These are phyloP conservation scores for Escovopsis sp. DNA, from an alignment of 2,329 filamentous ascomycete genomes.

Conservation along the genomic window DNA sequence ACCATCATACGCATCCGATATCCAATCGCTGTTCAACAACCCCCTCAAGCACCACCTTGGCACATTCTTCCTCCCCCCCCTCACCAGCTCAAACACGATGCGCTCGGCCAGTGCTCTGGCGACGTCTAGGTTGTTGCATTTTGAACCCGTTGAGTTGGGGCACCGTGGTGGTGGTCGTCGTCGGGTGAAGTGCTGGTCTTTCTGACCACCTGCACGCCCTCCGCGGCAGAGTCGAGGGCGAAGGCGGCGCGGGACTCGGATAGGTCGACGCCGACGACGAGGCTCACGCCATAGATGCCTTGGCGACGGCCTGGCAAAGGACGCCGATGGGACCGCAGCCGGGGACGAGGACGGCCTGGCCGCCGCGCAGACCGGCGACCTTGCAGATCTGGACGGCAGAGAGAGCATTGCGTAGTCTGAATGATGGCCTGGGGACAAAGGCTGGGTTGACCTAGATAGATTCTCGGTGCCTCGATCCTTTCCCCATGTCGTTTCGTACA, in stretches of 20 bases:
- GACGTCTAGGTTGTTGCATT: too few species aligned
- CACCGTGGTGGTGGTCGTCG: too few species aligned
- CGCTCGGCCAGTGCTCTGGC: conserved; percentile 21
- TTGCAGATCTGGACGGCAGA: conserved; percentile 31
- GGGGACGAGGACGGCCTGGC: conserved; percentile 29
- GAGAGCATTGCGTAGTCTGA: too few species aligned
- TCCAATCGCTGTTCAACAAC: too few species aligned
- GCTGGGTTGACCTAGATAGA: too few species aligned
- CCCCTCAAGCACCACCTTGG: conserved; percentile 11
- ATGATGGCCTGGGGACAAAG: too few species aligned
- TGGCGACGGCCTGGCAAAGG: conserved; percentile 28
- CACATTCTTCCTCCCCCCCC: conserved; percentile 8
- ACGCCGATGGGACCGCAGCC: conserved; percentile 33
- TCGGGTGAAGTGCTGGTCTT: conserved; percentile 8
- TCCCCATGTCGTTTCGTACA: too few species aligned
- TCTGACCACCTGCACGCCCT: conserved; percentile 24
- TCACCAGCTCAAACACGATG: conserved; percentile 24
- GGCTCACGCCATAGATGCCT: conserved; percentile 25
- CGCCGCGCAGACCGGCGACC: conserved; percentile 21
- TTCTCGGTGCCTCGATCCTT: too few species aligned
- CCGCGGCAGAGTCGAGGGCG: conserved; percentile 24
- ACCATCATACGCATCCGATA: too few species aligned
- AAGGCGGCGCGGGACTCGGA: conserved; percentile 22
- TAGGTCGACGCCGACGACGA: conserved; percentile 29
- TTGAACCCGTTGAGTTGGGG: too few species aligned